These are phyloP conservation scores for Grigorovia transvaalensis DNA, from an alignment of 805 yeast species.

Conservation along the genomic window DNA sequence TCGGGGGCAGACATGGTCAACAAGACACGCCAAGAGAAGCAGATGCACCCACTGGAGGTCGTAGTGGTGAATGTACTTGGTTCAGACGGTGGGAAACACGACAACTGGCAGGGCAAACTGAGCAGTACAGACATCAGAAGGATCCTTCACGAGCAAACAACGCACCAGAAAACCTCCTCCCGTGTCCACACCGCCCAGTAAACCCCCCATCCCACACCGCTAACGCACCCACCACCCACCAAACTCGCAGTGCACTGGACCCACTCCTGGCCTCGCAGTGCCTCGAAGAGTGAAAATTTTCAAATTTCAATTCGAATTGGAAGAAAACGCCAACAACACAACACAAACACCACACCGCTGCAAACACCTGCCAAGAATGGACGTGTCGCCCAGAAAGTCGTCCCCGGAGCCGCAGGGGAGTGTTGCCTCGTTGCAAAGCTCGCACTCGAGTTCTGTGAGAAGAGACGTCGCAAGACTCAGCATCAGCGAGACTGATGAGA, in stretches of 20 bases:
- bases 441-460: slow-evolving; percentile 5
- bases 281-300: too few species aligned
- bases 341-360: not conserved
- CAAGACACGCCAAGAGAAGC: slow-evolving; percentile 45
- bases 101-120: slow-evolving; percentile 58
- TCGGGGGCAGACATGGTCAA: slow-evolving; percentile 71
- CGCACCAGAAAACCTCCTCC: not conserved
- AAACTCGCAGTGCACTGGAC: too few species aligned
- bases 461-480: slow-evolving; percentile 21
- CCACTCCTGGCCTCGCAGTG: too few species aligned
- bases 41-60: slow-evolving; percentile 41
- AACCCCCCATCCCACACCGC: too few species aligned
- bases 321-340: not conserved
- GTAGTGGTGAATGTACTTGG: slow-evolving; percentile 59
- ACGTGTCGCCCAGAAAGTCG: slow-evolving; percentile 9
- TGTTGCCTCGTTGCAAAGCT: not conserved
- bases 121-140: slow-evolving; percentile 76
- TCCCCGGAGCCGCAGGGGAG: not conserved
- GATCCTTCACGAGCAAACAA: slow-evolving; percentile 7
- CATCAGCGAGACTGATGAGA: slow-evolving; percentile 13
- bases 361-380: not conserved
- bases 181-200: too few species aligned
- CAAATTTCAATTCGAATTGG: not conserved
- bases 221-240: too few species aligned
- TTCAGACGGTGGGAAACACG: slow-evolving; percentile 34